phyloP scores from a whole-genome alignment of 148 eudicot genomes.

The Chenopodium quinoa region DNA sequence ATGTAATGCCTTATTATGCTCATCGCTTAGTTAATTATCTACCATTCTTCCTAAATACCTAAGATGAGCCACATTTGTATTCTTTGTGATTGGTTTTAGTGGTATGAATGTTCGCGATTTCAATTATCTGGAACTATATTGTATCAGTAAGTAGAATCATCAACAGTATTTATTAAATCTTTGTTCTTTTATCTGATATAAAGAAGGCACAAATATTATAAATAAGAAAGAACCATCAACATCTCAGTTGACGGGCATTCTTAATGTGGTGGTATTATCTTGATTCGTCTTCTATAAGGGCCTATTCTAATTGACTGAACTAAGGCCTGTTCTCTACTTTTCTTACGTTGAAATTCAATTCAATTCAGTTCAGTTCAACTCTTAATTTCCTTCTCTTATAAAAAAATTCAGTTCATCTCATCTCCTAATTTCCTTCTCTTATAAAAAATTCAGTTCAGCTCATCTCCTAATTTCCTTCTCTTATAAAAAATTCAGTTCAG shows the following conservation, averaged over 20 bases:
- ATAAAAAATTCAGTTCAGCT: too few species aligned
- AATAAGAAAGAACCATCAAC: not conserved
- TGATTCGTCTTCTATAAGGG: too few species aligned
- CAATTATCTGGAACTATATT: not conserved
- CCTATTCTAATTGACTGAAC: too few species aligned
- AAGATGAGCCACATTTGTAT: not conserved
- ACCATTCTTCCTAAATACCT: not conserved
- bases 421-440: too few species aligned
- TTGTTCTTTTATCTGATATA: not conserved
- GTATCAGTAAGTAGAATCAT: not conserved
- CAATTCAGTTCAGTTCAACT: too few species aligned
- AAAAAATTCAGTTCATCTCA: too few species aligned
- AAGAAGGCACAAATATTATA: not conserved
- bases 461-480: too few species aligned
- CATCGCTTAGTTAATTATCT: not conserved
- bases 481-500: too few species aligned
- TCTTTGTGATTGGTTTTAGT: conserved; percentile 4
- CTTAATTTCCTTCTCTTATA: too few species aligned
- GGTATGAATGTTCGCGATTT: not conserved
- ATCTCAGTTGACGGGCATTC: not conserved
- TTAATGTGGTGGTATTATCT: not conserved
- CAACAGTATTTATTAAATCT: not conserved
- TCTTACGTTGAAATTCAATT: too few species aligned
- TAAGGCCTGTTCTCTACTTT: too few species aligned
- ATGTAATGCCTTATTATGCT: not conserved